phyloP scores from a whole-genome alignment of 2,329 filamentous ascomycete species.

The Claviceps humidiphila region DNA sequence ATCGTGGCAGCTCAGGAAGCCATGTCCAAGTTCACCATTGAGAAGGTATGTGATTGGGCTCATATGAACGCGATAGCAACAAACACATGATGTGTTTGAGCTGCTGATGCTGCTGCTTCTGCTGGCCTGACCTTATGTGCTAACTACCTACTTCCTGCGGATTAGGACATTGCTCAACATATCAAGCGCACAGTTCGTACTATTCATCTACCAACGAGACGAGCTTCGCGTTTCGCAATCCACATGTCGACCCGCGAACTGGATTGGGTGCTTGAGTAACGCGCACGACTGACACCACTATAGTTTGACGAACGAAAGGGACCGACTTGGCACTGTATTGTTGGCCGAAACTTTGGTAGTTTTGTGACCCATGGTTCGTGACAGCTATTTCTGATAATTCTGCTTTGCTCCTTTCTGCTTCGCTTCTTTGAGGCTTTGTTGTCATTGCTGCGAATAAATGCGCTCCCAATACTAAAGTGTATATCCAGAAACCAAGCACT shows the following conservation, averaged over 20 bases:
- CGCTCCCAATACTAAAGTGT: background rate
- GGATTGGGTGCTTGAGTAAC: background rate
- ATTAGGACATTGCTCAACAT: slow-evolving; percentile 82
- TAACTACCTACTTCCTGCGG: background rate
- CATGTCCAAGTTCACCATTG: slow-evolving; percentile 49
- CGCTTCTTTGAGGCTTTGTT: too few species aligned
- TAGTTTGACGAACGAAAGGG: slow-evolving; percentile 96
- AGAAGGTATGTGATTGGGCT: slow-evolving; percentile 33
- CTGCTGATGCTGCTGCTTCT: too few species aligned
- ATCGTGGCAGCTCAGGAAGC: slow-evolving; percentile 41
- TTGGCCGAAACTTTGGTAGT: slow-evolving; percentile 96
- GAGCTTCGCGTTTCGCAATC: background rate
- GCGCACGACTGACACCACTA: background rate
- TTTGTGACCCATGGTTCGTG: slow-evolving; percentile 89
- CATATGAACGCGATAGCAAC: too few species aligned
- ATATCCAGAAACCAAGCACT: slow-evolving; percentile 84
- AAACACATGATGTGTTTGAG: slow-evolving; percentile 5
- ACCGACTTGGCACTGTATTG: slow-evolving; percentile 98
- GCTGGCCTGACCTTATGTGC: background rate
- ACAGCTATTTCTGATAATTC: background rate
- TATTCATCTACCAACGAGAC: slow-evolving; percentile 3
- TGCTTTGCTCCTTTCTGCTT: too few species aligned
- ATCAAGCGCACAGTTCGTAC: slow-evolving; percentile 76
- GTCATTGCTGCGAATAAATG: too few species aligned
- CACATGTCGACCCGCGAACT: background rate